A percentile compares a stretch with the other conserved stretches of the same genome.
Conservation (phyloP, 345 rosid species). For the Noccaea caerulescens region DNA sequence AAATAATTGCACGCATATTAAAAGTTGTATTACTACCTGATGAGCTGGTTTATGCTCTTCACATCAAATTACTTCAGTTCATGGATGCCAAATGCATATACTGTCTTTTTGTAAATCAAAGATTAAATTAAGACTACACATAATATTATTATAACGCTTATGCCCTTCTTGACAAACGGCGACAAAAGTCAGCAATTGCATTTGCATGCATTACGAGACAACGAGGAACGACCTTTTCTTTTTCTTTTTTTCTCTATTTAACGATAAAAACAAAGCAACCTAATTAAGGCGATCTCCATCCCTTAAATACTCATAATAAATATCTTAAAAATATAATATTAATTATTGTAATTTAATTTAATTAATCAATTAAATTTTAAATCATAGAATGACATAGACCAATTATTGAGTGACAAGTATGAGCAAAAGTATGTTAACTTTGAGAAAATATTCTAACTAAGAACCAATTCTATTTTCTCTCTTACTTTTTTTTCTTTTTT, state of each 20-base stretch:
- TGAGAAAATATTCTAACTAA: no score
- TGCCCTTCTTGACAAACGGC: not conserved
- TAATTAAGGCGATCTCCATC: not conserved
- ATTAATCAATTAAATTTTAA: no score
- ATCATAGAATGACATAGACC: no score
- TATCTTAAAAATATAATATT: no score
- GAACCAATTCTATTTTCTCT: no score
- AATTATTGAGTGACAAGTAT: no score
- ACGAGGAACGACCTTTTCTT: not conserved
- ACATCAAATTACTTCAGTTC: conserved; percentile 19
- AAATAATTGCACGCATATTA: conserved; percentile 11
- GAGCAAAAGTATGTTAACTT: no score
- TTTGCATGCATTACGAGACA: conserved; percentile 30
- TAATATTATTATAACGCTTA: not conserved
- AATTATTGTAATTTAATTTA: no score
- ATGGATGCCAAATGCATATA: conserved; percentile 13
- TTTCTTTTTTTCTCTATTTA: not conserved
- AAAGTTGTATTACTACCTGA: conserved; percentile 10
- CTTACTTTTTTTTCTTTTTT: no score
- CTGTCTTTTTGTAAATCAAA: not conserved
- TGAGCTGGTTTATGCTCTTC: conserved; percentile 29
- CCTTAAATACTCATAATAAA: no score
- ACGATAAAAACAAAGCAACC: not conserved
- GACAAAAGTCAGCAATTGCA: conserved; percentile 20
- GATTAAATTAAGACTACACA: not conserved